Evolutionary conservation across 345 rosid species (phyloP), one percentile per base, ranked within the genome.

Genomic region (Clausena lansium): DNA sequence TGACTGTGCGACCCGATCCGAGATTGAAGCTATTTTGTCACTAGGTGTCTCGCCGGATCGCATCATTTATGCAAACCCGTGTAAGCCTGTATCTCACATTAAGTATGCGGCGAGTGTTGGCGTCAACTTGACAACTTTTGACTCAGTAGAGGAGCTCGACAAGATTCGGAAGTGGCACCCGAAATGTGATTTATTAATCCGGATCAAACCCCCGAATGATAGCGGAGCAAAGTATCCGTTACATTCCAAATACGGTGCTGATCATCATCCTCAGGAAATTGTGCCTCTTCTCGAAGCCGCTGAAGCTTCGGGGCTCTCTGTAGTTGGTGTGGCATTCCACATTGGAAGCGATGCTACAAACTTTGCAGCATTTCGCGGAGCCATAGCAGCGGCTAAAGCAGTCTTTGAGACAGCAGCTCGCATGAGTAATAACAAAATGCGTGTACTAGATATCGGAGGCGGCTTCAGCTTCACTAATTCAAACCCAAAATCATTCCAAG

Each of bases 241-340:
- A 10, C 85, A 83, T 6, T 11, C 61, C 57, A 82, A 85, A 61
- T 85, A 50, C 41, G 87, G 82, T 4, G 82, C 76, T 4, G 8
- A 30, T 30, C 32, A 30, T 30, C 70, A 71, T 0, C 47, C 67
- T 1, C 78, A 79, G 7, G 81, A 82, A 52, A 9, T 84, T 62
- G 36, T 7, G 4, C 75, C 87, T 2, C 81, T 82, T 7, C 85
- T 84, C 68, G 35, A 65, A 66, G 65, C 81, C 19, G 85, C 87
- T 14, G 65, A 64, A 25, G 45, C 39, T 6, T 69, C 76, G 13
- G 4, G 45, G 19, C 73, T 85, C 9, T 36, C 28, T 6, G 74
- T 85, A 24, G 5, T 13, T 6, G 85, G 87, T 5, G 80, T 77
- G 5, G 71, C 85, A 9, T 84, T 84, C 73, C 87, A 82, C 35